Conservation (phyloP, 768 basidiomycete species). For the Boletus rex-veris region DNA sequence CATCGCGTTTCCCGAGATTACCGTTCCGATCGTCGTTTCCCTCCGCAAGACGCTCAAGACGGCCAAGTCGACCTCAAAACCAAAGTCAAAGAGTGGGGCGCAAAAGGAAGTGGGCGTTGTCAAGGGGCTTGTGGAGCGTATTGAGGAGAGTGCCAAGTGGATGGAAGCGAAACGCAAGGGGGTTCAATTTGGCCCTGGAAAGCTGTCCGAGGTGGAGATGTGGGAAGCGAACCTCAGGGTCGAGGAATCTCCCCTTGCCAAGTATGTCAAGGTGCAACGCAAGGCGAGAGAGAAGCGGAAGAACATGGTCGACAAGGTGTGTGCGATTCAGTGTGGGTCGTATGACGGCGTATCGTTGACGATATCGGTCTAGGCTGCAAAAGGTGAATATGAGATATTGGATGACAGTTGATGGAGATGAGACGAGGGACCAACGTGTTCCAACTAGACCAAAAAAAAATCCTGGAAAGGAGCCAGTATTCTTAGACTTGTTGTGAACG, state of each 20-base stretch:
- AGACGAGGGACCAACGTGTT: too few species aligned
- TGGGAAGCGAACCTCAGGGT: conserved; percentile 68
- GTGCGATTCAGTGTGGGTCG: conserved; percentile 1
- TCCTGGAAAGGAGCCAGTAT: too few species aligned
- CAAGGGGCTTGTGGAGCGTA: conserved; percentile 79
- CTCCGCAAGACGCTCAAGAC: conserved; percentile 74
- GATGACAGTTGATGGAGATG: conserved; percentile 36
- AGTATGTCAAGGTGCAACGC: conserved; percentile 75
- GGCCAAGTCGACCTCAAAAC: conserved; percentile 38
- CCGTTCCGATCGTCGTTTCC: conserved; percentile 70
- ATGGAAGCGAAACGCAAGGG: conserved; percentile 64
- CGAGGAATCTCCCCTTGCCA: conserved; percentile 73
- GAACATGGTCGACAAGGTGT: conserved; percentile 71
- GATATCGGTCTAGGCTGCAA: conserved; percentile 49
- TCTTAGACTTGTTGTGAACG: too few species aligned
- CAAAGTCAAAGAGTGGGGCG: conserved; percentile 9
- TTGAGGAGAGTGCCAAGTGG: conserved; percentile 84
- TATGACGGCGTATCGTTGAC: neutral
- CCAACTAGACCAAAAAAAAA: neutral
- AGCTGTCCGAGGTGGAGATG: conserved; percentile 59
- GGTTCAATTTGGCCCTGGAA: conserved; percentile 74
- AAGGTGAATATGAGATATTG: conserved; percentile 68
- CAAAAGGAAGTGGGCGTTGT: conserved; percentile 59
- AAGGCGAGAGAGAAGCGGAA: conserved; percentile 76
- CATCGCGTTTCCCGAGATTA: conserved; percentile 92